Base-by-base conservation (phyloP, 2,329 filamentous ascomycete genomes). In the Coniochaeta prunicola region DNA sequence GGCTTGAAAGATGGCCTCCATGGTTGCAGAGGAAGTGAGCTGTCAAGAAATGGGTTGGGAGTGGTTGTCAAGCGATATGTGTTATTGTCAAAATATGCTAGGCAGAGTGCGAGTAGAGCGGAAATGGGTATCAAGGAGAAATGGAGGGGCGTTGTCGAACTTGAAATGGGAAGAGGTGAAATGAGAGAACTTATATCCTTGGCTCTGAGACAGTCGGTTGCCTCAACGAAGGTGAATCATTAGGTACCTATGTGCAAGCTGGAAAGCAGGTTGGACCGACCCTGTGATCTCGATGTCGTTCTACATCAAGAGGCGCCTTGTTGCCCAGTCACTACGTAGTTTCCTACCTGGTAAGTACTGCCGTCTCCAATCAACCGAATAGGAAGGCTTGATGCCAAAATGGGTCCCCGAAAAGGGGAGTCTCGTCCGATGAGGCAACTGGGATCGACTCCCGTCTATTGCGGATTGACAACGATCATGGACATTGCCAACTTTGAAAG, bases 1-100 rank as follows among this genome's bases (percentile, higher is more conserved):
- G 17, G 65, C 64, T 10, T 68, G 61, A 48, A 70, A 73, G 34
- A 72, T 64, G 42, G 67, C 58, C 50, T 74, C 67, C 73, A 76
- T 76, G 45, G 24, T 50, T 15, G 21, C 45, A 50, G 45, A 50
- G 9, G 40, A 30, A 28, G 36, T 2, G 45, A 45, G 21, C 17
- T 28, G n/a, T 30, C 12, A 26, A 30, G 26, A 2, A 28, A 50
- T 50, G 12, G 24, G 12, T 4, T 15, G 4, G 5, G n/a, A 28
- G 9, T 28, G 21, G 45, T 28, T 26, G 45, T 50, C 24, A 10
- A 50, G 21, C 9, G 24, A 15, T 50, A 30, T 50, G 45, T 30
- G 9, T 30, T 50, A n/a, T 17, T 50, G 45, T 50, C 26, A 50
- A 50, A 50, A 45, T 50, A 50, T 50, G 45, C 45, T 50, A 50